These are phyloP conservation scores for Stephanodiscus triporus DNA, from an alignment of 108 stramenopile species.

Conservation along the genomic window DNA sequence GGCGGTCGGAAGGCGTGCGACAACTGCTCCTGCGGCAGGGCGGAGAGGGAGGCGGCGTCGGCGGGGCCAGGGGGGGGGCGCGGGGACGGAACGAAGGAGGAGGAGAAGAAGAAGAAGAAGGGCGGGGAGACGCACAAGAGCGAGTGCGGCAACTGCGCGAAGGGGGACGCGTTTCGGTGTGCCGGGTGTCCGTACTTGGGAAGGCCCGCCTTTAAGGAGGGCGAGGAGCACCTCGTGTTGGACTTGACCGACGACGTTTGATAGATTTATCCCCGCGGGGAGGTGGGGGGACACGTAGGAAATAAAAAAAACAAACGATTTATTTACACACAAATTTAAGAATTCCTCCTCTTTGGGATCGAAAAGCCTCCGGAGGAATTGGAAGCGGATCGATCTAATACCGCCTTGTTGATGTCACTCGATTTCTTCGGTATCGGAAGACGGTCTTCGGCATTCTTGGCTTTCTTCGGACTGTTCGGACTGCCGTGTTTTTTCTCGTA, in stretches of 20 bases:
- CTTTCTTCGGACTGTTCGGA: slow-evolving; percentile 8
- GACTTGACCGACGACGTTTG: slow-evolving; percentile 85
- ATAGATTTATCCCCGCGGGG: not conserved
- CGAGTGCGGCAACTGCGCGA: slow-evolving; percentile 95
- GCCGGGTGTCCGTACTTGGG: slow-evolving; percentile 96
- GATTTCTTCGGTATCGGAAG: slow-evolving; percentile 27
- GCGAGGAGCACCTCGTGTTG: slow-evolving; percentile 94
- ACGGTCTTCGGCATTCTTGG: slow-evolving; percentile 9
- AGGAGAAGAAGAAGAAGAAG: slow-evolving; percentile 20
- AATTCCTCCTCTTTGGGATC: slow-evolving; percentile 39
- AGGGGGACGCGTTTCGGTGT: slow-evolving; percentile 99
- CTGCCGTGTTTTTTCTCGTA: slow-evolving; percentile 24
- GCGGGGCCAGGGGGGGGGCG: not conserved
- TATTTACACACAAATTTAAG: not conserved
- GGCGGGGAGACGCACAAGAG: slow-evolving; percentile 44
- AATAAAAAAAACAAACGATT: too few species aligned
- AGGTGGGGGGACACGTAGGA: not conserved
- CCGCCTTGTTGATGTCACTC: not conserved
- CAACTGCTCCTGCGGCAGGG: slow-evolving; percentile 97
- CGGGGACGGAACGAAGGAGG: slow-evolving; percentile 4
- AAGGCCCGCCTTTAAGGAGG: slow-evolving; percentile 96
- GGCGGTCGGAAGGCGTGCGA: slow-evolving; percentile 91
- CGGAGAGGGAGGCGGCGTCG: slow-evolving; percentile 58
- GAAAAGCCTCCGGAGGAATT: slow-evolving; percentile 15
- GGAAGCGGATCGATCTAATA: not conserved